Evolutionary conservation across 768 basidiomycete species (phyloP).

Genomic region (Paxillus involutus): DNA sequence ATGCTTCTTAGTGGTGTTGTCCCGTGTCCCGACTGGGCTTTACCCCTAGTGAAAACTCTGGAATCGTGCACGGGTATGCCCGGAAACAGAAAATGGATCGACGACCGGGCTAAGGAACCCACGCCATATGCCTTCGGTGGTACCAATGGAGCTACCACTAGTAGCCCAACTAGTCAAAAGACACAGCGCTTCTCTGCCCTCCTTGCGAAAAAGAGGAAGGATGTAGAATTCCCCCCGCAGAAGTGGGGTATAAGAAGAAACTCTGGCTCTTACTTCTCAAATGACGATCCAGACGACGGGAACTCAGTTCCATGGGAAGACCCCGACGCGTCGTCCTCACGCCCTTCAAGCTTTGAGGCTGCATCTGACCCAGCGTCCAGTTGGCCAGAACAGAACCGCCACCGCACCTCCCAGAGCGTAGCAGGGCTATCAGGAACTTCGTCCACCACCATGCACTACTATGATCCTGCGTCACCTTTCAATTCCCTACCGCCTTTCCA

Average conservation of each 20-base stretch:
- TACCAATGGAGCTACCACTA: background rate
- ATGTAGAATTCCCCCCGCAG: conserved; percentile 56
- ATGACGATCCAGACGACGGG: conserved; percentile 16
- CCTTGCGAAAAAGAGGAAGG: conserved; percentile 46
- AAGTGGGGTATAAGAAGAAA: conserved; percentile 56
- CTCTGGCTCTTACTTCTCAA: conserved; percentile 57
- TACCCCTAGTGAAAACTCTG: conserved; percentile 70
- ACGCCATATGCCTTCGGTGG: conserved; percentile 55
- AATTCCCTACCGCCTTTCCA: conserved; percentile 35
- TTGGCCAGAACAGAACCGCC: conserved; percentile 29
- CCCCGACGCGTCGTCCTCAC: conserved; percentile 16
- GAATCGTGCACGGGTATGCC: conserved; percentile 72
- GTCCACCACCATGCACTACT: conserved; percentile 23
- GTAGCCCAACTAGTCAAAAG: conserved; percentile 33
- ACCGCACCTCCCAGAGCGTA: conserved; percentile 18
- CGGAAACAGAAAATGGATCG: conserved; percentile 65
- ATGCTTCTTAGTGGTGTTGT: conserved; percentile 79
- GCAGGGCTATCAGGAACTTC: conserved; percentile 8
- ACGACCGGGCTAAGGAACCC: conserved; percentile 43
- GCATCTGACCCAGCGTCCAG: conserved; percentile 46
- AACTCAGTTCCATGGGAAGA: conserved; percentile 30
- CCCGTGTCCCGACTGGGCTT: conserved; percentile 77
- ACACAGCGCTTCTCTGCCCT: conserved; percentile 31
- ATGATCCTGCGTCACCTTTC: conserved; percentile 35
- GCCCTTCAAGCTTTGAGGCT: conserved; percentile 36